Percentiles rank a stretch among this genome's conserved stretches.
Evolutionary conservation across 2,329 filamentous ascomycete species (phyloP).

Genomic region (Xylogone sp.): DNA sequence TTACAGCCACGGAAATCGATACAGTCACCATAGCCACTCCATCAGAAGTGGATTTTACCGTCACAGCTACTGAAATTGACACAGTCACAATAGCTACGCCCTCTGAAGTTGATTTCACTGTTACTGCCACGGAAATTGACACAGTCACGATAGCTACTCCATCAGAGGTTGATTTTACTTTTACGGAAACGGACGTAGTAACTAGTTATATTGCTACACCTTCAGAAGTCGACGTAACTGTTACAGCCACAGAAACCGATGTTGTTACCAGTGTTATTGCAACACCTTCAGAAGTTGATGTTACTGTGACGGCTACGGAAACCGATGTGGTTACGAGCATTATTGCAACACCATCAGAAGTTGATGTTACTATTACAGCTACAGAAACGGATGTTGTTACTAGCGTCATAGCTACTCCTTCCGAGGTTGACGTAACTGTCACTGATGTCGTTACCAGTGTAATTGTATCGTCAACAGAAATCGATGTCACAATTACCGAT

Average conservation of each 20-base stretch:
- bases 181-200: background rate
- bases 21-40: background rate
- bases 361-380: background rate
- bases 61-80: background rate
- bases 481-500: background rate
- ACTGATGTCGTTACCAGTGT: too few relatives aligned
- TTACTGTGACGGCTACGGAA: background rate
- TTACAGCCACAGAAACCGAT: slow-evolving; percentile 1
- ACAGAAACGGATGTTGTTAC: slow-evolving; percentile 2
- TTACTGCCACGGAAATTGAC: background rate
- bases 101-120: background rate
- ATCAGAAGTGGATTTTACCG: background rate
- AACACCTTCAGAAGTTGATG: background rate
- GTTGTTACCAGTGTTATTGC: background rate
- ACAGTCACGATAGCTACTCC: background rate
- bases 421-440: background rate
- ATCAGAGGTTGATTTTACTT: background rate
- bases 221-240: slow-evolving; percentile 5
- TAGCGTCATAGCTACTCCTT: background rate
- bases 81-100: background rate
- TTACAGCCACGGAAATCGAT: background rate
- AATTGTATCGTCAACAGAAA: too few relatives aligned
- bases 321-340: background rate
- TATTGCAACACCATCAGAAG: background rate
- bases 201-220: background rate